These are phyloP conservation scores for Musa balbisiana DNA, from an alignment of 202 grass and related monocot species.

Conservation along the genomic window DNA sequence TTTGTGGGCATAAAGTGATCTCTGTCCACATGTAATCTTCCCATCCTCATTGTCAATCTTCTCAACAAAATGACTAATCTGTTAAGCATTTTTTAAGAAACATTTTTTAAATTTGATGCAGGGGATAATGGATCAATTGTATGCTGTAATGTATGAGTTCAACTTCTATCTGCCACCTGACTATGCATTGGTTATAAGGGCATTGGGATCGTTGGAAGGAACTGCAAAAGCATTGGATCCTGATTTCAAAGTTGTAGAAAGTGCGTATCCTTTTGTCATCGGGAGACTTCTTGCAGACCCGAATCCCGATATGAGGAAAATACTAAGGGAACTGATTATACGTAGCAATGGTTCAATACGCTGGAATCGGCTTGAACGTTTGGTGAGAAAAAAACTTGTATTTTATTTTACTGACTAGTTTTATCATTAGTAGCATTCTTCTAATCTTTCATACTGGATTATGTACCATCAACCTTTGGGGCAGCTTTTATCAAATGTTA, in stretches of 20 bases:
- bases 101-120: slow-evolving; percentile 19
- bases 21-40: not conserved
- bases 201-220: slow-evolving; percentile 85
- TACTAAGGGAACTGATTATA: slow-evolving; percentile 77
- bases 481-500: too few species aligned
- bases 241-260: slow-evolving; percentile 89
- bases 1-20: not conserved
- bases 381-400: slow-evolving; percentile 38
- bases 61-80: not conserved
- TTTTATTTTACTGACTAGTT: slow-evolving; percentile 9
- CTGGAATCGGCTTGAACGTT: slow-evolving; percentile 78
- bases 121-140: slow-evolving; percentile 79
- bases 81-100: not conserved
- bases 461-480: not conserved
- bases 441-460: not conserved
- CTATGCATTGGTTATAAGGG: slow-evolving; percentile 91
- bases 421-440: slow-evolving; percentile 3
- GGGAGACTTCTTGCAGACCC: slow-evolving; percentile 88
- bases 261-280: slow-evolving; percentile 90
- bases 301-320: slow-evolving; percentile 89
- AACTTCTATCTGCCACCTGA: slow-evolving; percentile 88
- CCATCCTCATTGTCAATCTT: not conserved
- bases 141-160: slow-evolving; percentile 94
- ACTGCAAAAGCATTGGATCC: slow-evolving; percentile 95
- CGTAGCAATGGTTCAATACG: slow-evolving; percentile 74